Conservation (phyloP, 164 flowering plant species). For the Annona squamosa region DNA sequence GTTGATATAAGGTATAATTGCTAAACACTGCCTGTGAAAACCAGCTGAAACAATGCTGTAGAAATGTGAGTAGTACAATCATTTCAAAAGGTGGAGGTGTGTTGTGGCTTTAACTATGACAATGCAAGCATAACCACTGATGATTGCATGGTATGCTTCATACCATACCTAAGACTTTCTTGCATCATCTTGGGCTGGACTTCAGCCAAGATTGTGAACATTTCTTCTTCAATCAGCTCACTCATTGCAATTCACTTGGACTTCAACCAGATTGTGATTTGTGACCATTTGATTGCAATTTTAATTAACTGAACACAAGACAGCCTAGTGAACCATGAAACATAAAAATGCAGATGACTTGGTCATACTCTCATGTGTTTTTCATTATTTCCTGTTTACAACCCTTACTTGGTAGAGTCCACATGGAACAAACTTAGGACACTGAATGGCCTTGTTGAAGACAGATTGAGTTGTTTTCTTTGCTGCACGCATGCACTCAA, state of each 20-base stretch:
- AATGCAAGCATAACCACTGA: neutral
- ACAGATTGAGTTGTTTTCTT: neutral
- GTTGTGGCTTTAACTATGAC: neutral
- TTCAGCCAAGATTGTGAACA: neutral
- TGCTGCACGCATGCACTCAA: neutral
- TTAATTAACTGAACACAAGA: too few relatives aligned
- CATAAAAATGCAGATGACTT: too few relatives aligned
- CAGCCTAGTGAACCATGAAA: too few relatives aligned
- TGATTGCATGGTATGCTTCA: neutral
- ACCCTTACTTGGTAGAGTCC: too few relatives aligned
- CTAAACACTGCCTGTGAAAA: neutral
- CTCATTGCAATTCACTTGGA: neutral
- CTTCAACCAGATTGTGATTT: too few relatives aligned
- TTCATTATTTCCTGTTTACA: too few relatives aligned
- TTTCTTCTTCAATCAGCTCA: neutral
- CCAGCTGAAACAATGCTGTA: neutral
- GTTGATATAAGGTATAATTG: slow-evolving; percentile 67
- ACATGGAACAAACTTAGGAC: neutral
- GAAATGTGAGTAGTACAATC: too few relatives aligned
- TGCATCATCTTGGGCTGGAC: neutral
- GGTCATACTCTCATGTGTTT: too few relatives aligned
- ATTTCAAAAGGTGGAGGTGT: neutral
- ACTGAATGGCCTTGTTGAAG: neutral
- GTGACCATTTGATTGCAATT: too few relatives aligned
- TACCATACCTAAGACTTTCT: neutral